A percentile compares a stretch with the other conserved stretches of the same genome.
Conservation (phyloP, 441 rosid genomes). For the Geranium incanum region DNA sequence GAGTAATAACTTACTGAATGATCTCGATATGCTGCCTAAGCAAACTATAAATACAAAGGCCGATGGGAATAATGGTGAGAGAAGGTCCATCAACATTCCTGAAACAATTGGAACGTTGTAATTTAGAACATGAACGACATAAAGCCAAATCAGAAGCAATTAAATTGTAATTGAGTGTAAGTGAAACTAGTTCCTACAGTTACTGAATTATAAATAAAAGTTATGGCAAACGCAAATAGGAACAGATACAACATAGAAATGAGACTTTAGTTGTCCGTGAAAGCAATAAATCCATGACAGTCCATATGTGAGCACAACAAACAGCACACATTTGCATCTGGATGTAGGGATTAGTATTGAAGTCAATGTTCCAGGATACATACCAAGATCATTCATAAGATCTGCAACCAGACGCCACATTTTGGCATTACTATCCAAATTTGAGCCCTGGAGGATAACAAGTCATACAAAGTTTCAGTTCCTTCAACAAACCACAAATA, state of each 20-base stretch:
- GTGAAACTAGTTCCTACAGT: not conserved
- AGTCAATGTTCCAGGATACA: slow-evolving; percentile 16
- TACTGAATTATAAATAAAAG: not conserved
- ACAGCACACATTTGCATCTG: not conserved
- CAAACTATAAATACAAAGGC: slow-evolving; percentile 78
- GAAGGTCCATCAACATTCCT: slow-evolving; percentile 98
- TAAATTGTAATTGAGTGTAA: not conserved
- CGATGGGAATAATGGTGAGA: slow-evolving; percentile 86
- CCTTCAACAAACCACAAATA: not conserved
- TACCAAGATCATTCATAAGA: slow-evolving; percentile 91
- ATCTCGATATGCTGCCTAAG: slow-evolving; percentile 91
- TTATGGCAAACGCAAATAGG: not conserved
- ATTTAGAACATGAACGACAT: not conserved
- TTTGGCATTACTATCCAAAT: slow-evolving; percentile 87
- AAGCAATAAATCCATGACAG: not conserved
- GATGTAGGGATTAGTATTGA: not conserved
- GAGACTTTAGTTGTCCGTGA: not conserved
- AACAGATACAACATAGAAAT: not conserved
- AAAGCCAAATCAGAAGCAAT: not conserved
- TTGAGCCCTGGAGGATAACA: slow-evolving; percentile 61
- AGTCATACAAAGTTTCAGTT: slow-evolving; percentile 14
- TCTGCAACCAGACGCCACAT: slow-evolving; percentile 97
- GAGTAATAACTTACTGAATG: slow-evolving; percentile 65
- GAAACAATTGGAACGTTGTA: slow-evolving; percentile 25
- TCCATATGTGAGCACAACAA: not conserved